These are phyloP conservation scores for Colletotrichum melonis DNA, from an alignment of 2,329 filamentous ascomycete species.

Conservation along the genomic window DNA sequence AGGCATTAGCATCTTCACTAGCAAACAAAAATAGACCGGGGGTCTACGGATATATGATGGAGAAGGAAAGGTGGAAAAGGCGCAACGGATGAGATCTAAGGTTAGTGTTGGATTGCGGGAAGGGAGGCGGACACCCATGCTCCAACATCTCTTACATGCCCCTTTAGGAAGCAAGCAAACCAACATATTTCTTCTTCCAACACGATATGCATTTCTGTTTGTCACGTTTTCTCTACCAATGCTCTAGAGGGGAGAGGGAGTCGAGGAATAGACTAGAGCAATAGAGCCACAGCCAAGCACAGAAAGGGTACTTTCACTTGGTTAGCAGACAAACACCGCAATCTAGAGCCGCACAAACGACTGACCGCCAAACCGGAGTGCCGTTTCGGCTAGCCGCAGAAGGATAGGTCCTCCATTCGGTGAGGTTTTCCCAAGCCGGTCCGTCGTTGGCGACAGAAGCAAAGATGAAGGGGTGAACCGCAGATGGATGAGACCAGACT, in stretches of 20 bases:
- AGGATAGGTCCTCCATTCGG: not conserved
- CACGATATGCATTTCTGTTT: not conserved
- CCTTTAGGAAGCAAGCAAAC: not conserved
- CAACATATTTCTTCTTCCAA: conserved; percentile 12
- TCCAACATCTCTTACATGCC: not conserved
- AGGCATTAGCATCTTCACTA: not conserved
- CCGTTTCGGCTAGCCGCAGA: conserved; percentile 4
- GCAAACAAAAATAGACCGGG: not conserved
- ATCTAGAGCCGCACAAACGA: not conserved
- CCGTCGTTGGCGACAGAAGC: not conserved
- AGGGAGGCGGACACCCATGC: not conserved
- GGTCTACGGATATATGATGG: not conserved
- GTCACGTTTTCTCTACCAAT: not conserved
- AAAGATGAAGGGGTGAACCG: not conserved
- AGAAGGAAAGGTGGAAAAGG: not conserved
- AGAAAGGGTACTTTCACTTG: not conserved
- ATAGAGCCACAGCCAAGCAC: not conserved
- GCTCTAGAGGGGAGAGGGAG: not conserved
- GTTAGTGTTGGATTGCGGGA: not conserved
- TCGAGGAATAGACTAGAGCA: not conserved
- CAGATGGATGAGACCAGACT: not conserved
- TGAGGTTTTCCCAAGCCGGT: not conserved
- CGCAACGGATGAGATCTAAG: not conserved
- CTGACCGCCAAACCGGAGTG: not conserved
- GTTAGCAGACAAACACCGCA: not conserved